Evolutionary conservation across 2,329 filamentous ascomycete genomes (phyloP).

Genomic region (Fusarium papillatum): DNA sequence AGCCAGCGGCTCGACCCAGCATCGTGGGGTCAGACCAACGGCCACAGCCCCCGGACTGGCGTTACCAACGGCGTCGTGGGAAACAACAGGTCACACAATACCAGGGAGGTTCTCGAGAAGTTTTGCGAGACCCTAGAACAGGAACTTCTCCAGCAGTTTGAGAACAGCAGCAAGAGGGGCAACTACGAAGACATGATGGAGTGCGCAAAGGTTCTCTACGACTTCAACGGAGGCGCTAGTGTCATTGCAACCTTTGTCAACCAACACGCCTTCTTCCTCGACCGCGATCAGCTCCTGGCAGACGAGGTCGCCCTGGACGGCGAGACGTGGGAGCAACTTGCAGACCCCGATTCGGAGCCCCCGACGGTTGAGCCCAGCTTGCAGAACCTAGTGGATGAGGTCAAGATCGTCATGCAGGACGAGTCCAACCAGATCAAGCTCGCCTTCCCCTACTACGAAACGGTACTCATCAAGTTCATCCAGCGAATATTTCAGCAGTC

Average conservation of each 20-base stretch:
- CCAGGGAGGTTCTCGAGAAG: slow-evolving; percentile 93
- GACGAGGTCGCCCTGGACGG: slow-evolving; percentile 85
- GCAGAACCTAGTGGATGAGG: slow-evolving; percentile 93
- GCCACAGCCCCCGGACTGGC: slow-evolving; percentile 64
- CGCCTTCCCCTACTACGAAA: slow-evolving; percentile 96
- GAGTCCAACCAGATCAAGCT: slow-evolving; percentile 97
- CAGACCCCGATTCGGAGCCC: slow-evolving; percentile 93
- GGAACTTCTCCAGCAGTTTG: slow-evolving; percentile 94
- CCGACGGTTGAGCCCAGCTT: slow-evolving; percentile 93
- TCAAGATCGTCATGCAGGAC: slow-evolving; percentile 95
- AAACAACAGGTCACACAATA: slow-evolving; percentile 69
- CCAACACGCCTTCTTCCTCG: slow-evolving; percentile 99
- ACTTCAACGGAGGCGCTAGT: slow-evolving; percentile 96
- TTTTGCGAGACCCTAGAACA: slow-evolving; percentile 97
- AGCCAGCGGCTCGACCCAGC: slow-evolving; percentile 89
- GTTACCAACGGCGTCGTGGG: slow-evolving; percentile 59
- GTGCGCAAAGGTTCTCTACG: slow-evolving; percentile 91
- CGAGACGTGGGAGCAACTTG: slow-evolving; percentile 90
- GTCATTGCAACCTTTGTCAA: slow-evolving; percentile 98
- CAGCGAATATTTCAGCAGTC: slow-evolving; percentile 98
- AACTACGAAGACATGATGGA: slow-evolving; percentile 99
- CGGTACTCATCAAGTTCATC: slow-evolving; percentile 92
- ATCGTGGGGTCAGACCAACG: slow-evolving; percentile 77
- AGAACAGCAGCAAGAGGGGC: slow-evolving; percentile 94
- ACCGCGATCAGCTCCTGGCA: slow-evolving; percentile 90